These are phyloP conservation scores for Russula virescens DNA, from an alignment of 768 basidiomycete genomes.

Conservation along the genomic window DNA sequence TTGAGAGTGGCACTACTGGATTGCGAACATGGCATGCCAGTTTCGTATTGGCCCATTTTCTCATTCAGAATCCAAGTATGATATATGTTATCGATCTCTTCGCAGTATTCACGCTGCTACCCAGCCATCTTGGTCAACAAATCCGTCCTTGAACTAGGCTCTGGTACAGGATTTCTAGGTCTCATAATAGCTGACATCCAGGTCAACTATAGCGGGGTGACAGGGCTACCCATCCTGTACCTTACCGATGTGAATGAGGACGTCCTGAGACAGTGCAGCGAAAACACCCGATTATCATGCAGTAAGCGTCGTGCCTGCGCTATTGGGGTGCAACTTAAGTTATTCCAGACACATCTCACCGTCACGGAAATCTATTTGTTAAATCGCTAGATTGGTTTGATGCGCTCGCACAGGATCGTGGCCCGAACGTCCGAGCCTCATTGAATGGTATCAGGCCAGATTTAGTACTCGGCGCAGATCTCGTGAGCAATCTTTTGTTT, in stretches of 20 bases:
- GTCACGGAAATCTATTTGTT: constrained; percentile 42
- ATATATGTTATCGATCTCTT: background rate
- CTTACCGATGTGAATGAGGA: constrained; percentile 61
- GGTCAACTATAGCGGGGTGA: constrained; percentile 24
- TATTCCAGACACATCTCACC: constrained; percentile 48
- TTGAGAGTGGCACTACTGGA: constrained; percentile 75
- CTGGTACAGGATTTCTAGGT: constrained; percentile 72
- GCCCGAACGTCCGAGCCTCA: constrained; percentile 27
- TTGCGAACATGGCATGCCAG: constrained; percentile 77
- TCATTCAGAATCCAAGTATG: constrained; percentile 52
- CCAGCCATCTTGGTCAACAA: constrained; percentile 40
- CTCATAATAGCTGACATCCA: constrained; percentile 57
- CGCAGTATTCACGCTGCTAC: background rate
- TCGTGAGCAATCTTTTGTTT: constrained; percentile 34
- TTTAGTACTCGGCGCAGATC: constrained; percentile 67
- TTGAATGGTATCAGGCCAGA: constrained; percentile 45
- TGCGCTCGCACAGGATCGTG: constrained; percentile 36
- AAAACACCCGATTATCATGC: constrained; percentile 57
- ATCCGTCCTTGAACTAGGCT: constrained; percentile 67
- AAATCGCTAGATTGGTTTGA: constrained; percentile 61
- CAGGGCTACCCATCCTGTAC: background rate
- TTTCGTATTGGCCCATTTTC: constrained; percentile 55
- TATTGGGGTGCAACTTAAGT: background rate
- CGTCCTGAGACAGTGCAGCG: constrained; percentile 55
- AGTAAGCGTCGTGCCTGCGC: constrained; percentile 43